These are phyloP conservation scores for Yamagishiella unicocca DNA, from an alignment of 139 green algal genomes.

Conservation along the genomic window DNA sequence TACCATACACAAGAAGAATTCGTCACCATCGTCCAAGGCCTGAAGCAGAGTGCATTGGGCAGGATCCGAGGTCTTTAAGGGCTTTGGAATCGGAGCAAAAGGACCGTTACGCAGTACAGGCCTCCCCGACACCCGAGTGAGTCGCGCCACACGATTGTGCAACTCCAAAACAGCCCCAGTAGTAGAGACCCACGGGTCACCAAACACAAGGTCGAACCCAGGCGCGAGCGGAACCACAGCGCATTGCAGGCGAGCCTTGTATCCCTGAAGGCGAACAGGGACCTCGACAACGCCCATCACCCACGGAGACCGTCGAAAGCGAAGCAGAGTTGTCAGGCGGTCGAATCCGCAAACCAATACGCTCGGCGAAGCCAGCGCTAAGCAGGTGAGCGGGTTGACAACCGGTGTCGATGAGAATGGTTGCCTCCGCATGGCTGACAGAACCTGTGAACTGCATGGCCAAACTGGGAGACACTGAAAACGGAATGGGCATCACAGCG, in stretches of 20 bases:
- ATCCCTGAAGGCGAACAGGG: neutral
- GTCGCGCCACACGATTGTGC: neutral
- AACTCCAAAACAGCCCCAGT: neutral
- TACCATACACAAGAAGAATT: neutral
- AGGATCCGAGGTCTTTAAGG: neutral
- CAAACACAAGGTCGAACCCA: neutral
- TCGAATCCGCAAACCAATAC: neutral
- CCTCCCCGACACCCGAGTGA: neutral
- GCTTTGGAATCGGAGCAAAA: neutral
- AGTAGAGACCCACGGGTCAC: neutral
- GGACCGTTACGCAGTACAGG: neutral
- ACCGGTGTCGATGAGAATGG: neutral
- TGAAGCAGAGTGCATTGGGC: neutral
- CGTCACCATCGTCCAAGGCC: neutral
- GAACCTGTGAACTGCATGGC: neutral
- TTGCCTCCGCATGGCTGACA: neutral
- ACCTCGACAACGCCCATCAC: neutral
- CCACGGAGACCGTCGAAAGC: neutral
- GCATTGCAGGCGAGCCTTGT: neutral
- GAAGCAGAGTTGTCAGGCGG: neutral
- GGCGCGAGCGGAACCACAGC: neutral
- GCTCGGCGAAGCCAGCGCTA: neutral
- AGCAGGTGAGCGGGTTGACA: neutral
- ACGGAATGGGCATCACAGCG: neutral
- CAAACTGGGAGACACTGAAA: neutral